Conservation (phyloP, 2,329 filamentous ascomycete genomes). For the Aspergillus ustus region DNA sequence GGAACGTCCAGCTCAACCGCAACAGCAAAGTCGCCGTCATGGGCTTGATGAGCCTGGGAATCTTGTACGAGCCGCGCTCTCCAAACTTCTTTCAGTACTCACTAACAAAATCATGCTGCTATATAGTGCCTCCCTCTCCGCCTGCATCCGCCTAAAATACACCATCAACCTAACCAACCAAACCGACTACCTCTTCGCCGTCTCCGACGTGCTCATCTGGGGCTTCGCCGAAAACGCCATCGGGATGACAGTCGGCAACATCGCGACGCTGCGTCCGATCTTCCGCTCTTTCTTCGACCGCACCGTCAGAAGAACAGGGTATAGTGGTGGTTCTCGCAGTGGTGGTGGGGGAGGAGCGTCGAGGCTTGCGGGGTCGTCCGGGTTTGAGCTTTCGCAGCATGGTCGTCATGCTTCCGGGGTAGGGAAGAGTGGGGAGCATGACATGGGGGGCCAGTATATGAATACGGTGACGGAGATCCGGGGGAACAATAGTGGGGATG, state of each 20-base stretch:
- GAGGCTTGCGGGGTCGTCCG: not conserved
- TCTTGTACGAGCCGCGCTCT: constrained; percentile 46
- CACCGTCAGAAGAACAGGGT: constrained; percentile 23
- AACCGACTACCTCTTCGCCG: constrained; percentile 46
- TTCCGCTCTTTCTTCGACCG: constrained; percentile 34
- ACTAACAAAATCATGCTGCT: not conserved
- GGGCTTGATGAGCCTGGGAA: constrained; percentile 50
- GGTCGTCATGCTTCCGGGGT: not conserved
- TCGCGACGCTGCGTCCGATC: constrained; percentile 53
- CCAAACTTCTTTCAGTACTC: not conserved
- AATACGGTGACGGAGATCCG: constrained; percentile 13
- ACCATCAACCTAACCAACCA: constrained; percentile 47
- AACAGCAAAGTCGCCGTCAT: constrained; percentile 53
- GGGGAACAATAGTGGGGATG: not conserved
- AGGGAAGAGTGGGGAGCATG: constrained; percentile 19
- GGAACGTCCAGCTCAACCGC: constrained; percentile 49
- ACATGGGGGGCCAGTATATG: not conserved
- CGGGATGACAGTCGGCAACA: constrained; percentile 55
- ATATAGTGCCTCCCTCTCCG: constrained; percentile 34
- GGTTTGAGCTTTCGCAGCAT: constrained; percentile 23
- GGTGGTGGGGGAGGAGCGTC: not conserved
- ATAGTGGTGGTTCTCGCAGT: constrained; percentile 13
- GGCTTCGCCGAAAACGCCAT: constrained; percentile 56
- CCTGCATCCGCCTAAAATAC: constrained; percentile 49
- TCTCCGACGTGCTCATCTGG: constrained; percentile 52